phyloP scores from a whole-genome alignment of 805 yeast genomes.

The Candida sakaeoensis region DNA sequence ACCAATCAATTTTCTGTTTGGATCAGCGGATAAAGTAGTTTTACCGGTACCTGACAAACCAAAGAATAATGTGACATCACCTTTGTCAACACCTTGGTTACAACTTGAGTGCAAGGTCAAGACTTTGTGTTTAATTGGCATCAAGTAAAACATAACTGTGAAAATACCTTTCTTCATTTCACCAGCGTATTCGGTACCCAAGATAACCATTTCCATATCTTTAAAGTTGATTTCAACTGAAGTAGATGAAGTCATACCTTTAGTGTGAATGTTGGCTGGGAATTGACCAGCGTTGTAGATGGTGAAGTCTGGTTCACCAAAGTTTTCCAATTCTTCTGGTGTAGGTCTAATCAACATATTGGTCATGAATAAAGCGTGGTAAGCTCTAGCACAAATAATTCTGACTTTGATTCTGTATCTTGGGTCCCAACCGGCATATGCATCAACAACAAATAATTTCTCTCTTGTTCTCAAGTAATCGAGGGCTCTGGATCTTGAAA shows the following conservation, averaged over 20 bases:
- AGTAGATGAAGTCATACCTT: slow-evolving; percentile 95
- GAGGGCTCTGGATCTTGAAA: slow-evolving; percentile 92
- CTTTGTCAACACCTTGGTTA: slow-evolving; percentile 76
- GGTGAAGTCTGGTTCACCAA: slow-evolving; percentile 97
- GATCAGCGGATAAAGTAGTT: slow-evolving; percentile 95
- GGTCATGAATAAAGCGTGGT: slow-evolving; percentile 97
- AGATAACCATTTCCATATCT: slow-evolving; percentile 97
- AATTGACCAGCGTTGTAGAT: slow-evolving; percentile 98
- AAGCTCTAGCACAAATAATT: slow-evolving; percentile 96
- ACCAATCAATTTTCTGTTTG: slow-evolving; percentile 88
- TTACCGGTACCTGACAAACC: slow-evolving; percentile 98
- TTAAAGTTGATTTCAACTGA: slow-evolving; percentile 95
- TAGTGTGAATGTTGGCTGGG: slow-evolving; percentile 95
- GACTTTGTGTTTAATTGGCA: slow-evolving; percentile 91
- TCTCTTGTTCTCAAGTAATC: slow-evolving; percentile 96
- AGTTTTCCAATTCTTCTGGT: slow-evolving; percentile 77
- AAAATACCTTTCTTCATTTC: slow-evolving; percentile 99
- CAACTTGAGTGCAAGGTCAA: slow-evolving; percentile 94
- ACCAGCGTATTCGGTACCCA: slow-evolving; percentile 99
- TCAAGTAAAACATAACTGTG: slow-evolving; percentile 97
- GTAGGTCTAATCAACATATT: slow-evolving; percentile 97
- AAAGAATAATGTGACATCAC: slow-evolving; percentile 92
- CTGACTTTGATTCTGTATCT: slow-evolving; percentile 93
- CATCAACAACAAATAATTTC: slow-evolving; percentile 91
- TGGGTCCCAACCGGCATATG: slow-evolving; percentile 99